Conservation (phyloP, 2,329 filamentous ascomycete genomes). For the Curvularia eragrostidis region DNA sequence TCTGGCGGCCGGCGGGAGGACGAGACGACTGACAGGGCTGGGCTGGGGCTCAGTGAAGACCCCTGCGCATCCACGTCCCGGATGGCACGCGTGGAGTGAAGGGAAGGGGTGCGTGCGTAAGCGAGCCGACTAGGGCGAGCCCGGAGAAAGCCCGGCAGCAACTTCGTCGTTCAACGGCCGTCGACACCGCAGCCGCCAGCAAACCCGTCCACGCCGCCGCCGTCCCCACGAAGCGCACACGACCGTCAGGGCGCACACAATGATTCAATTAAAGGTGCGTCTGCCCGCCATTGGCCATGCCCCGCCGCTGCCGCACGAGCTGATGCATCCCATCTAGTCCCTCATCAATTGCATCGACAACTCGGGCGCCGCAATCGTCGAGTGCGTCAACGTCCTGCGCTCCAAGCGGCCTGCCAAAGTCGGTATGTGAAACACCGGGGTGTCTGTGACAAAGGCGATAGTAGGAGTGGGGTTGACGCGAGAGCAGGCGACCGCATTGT, state of each 20-base stretch:
- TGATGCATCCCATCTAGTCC: constrained; percentile 71
- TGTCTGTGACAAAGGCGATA: background rate
- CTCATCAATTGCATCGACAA: constrained; percentile 99
- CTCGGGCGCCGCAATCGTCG: constrained; percentile 94
- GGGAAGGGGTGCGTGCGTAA: constrained; percentile 8
- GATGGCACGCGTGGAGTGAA: constrained; percentile 12
- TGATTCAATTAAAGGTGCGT: constrained; percentile 51
- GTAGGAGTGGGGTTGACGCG: constrained; percentile 19
- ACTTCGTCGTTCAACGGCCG: constrained; percentile 9
- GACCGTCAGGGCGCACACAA: constrained; percentile 26
- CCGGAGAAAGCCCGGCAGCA: constrained; percentile 10
- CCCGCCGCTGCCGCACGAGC: too few species aligned
- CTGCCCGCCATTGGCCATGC: background rate
- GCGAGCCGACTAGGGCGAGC: constrained; percentile 9
- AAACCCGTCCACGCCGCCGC: constrained; percentile 11
- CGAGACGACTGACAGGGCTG: constrained; percentile 25
- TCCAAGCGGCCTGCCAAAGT: constrained; percentile 89
- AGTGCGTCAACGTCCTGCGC: constrained; percentile 91
- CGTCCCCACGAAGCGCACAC: background rate
- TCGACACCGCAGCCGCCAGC: constrained; percentile 17
- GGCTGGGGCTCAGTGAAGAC: constrained; percentile 14
- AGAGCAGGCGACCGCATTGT: constrained; percentile 88
- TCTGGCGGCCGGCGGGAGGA: constrained; percentile 26
- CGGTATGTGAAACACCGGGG: constrained; percentile 63
- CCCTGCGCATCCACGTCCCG: constrained; percentile 13